Evolutionary conservation across 2,329 filamentous ascomycete species (phyloP).

Genomic region (Chrysoporthe cubensis): DNA sequence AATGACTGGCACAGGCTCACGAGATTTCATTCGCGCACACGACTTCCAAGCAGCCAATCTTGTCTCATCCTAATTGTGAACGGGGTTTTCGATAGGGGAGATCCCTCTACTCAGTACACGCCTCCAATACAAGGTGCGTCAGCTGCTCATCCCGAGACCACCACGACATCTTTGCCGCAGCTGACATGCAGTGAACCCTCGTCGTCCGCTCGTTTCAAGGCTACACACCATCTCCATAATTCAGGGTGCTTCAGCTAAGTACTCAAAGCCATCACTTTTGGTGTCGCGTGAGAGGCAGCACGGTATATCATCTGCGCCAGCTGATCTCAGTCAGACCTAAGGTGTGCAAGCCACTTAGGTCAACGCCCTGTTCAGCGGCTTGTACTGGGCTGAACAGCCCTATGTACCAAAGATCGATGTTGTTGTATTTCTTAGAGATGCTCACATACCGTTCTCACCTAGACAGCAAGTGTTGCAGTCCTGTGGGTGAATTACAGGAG

Average conservation of each 20-base stretch:
- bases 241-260: background rate
- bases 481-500: background rate
- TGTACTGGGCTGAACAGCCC: background rate
- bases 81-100: background rate
- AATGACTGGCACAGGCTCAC: background rate
- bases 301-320: constrained; percentile 1
- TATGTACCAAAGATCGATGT: background rate
- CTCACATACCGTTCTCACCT: background rate
- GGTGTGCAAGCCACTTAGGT: background rate
- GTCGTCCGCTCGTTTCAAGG: constrained; percentile 1
- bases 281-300: constrained; percentile 1
- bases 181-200: constrained; percentile 17
- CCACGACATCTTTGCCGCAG: constrained; percentile 12
- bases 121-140: constrained; percentile 1
- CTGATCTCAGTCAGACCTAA: background rate
- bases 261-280: background rate
- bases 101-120: background rate
- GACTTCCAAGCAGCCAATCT: background rate
- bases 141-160: constrained; percentile 11
- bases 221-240: constrained; percentile 7
- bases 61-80: background rate
- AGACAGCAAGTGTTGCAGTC: background rate
- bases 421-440: background rate
- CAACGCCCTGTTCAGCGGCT: background rate
- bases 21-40: background rate